Evolutionary conservation across 169 alveolate genomes (phyloP).

Genomic region (Babesia gibsoni): DNA sequence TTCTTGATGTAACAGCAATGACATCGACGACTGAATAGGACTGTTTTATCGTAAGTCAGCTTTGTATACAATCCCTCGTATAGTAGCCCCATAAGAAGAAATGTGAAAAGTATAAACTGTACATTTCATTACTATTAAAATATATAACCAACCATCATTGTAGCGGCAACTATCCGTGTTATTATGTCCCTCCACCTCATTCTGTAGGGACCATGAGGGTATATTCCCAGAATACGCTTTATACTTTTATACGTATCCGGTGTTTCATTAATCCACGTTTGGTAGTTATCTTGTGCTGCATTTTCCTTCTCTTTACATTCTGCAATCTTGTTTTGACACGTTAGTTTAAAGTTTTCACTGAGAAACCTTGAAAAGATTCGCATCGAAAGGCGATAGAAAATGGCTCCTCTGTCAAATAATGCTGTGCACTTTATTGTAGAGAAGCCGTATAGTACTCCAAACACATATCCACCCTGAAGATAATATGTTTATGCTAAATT

Average conservation of each 20-base stretch:
- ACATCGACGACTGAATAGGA: constrained; percentile 7
- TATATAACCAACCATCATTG: background rate
- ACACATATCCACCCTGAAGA: constrained; percentile 8
- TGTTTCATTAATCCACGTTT: background rate
- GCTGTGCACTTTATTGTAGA: constrained; percentile 12
- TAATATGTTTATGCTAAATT: too few species aligned
- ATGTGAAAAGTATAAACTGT: too few species aligned
- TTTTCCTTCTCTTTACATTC: background rate
- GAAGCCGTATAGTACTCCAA: constrained; percentile 14
- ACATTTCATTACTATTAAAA: background rate
- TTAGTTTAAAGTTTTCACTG: background rate
- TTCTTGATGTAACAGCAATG: constrained; percentile 6
- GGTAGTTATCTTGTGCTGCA: background rate
- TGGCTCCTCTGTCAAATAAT: constrained; percentile 14
- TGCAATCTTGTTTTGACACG: background rate
- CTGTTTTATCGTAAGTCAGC: too few species aligned
- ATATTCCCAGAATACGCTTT: constrained; percentile 5
- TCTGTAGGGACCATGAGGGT: constrained; percentile 25
- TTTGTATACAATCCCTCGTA: too few species aligned
- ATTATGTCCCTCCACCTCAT: constrained; percentile 7
- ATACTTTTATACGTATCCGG: background rate
- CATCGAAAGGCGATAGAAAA: background rate
- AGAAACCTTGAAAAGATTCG: constrained; percentile 2
- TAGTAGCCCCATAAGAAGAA: too few species aligned
- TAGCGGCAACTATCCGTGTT: background rate